Conservation (phyloP, 176 grass and related monocot species). For the Urochloa ruziziensis region DNA sequence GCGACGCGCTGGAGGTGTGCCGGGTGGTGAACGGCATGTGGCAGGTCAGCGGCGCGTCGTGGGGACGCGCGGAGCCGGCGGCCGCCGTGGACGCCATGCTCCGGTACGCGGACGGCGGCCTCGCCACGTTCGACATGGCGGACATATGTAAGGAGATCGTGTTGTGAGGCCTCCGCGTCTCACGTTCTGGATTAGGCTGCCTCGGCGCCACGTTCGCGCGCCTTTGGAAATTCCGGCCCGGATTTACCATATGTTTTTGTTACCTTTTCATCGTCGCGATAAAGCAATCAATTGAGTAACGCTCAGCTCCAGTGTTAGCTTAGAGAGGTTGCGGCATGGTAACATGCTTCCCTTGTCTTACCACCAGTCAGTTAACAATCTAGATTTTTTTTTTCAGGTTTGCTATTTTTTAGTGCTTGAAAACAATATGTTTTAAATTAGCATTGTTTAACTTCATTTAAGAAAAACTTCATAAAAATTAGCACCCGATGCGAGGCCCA, state of each 20-base stretch:
- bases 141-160: conserved; percentile 48
- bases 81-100: conserved; percentile 69
- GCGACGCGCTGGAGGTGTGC: conserved; percentile 57
- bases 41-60: conserved; percentile 54
- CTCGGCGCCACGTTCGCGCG: neutral
- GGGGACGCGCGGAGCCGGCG: conserved; percentile 43
- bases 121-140: conserved; percentile 77
- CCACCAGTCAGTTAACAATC: neutral
- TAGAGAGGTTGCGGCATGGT: neutral
- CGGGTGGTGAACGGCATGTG: conserved; percentile 66
- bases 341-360: neutral
- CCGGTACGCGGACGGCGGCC: conserved; percentile 53
- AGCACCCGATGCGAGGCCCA: neutral
- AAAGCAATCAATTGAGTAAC: neutral
- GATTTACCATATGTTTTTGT: neutral
- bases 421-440: neutral
- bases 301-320: neutral
- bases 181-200: conserved; percentile 18
- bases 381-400: neutral
- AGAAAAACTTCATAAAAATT: neutral
- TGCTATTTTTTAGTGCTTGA: neutral
- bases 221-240: neutral
- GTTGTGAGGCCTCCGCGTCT: neutral
- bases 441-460: neutral
- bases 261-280: neutral